phyloP scores from a whole-genome alignment of 768 basidiomycete species.

The Suillus brevipes region DNA sequence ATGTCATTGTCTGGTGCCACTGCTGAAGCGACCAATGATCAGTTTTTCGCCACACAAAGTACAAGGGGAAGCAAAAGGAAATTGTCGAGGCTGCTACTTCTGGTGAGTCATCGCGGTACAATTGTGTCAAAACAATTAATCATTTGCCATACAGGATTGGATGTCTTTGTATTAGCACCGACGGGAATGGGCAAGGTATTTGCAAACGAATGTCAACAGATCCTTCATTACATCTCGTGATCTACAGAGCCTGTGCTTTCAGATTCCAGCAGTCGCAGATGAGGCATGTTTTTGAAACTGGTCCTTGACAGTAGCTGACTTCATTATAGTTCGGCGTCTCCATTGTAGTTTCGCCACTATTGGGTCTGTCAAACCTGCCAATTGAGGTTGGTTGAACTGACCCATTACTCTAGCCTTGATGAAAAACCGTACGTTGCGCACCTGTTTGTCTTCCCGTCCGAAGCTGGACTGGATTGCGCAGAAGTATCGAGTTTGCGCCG shows the following conservation, averaged over 20 bases:
- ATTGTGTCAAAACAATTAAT: not conserved
- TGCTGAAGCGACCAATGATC: not conserved
- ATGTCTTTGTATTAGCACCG: constrained; percentile 80
- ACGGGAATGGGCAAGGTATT: constrained; percentile 87
- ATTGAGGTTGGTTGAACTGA: not conserved
- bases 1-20: not conserved
- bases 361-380: constrained; percentile 46
- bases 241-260: constrained; percentile 77
- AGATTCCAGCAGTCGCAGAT: constrained; percentile 73
- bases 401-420: constrained; percentile 57
- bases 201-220: not conserved
- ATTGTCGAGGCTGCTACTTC: constrained; percentile 69
- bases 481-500: constrained; percentile 63
- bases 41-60: constrained; percentile 72
- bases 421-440: constrained; percentile 66
- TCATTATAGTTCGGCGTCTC: constrained; percentile 62
- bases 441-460: not conserved
- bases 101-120: constrained; percentile 39
- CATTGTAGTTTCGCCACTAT: constrained; percentile 73
- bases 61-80: constrained; percentile 77
- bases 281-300: constrained; percentile 37
- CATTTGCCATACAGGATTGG: constrained; percentile 45
- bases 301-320: not conserved
- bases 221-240: not conserved
- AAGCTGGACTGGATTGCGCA: constrained; percentile 26